phyloP scores from a whole-genome alignment of 257 asterid genomes.

The Scutellaria baicalensis region DNA sequence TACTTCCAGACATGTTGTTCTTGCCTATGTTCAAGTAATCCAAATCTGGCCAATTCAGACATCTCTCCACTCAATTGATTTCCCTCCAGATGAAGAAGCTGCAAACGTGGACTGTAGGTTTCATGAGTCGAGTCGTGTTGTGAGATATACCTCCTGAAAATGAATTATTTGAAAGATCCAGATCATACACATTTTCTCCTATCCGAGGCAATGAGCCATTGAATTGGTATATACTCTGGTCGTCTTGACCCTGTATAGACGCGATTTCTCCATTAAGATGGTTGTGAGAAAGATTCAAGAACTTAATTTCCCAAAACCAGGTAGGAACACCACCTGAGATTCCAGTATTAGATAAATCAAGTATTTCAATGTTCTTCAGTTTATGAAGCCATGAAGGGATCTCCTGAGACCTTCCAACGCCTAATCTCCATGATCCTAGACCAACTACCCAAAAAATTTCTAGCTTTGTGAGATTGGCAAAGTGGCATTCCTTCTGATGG shows the following conservation, averaged over 20 bases:
- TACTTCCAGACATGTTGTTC: conserved; percentile 23
- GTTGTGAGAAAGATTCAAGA: not conserved
- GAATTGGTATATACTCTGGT: conserved; percentile 24
- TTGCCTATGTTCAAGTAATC: conserved; percentile 2
- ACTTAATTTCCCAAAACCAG: not conserved
- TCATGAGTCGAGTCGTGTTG: not conserved
- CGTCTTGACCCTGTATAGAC: too few relatives aligned
- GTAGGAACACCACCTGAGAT: not conserved
- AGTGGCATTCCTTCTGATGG: not conserved
- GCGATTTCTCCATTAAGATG: not conserved
- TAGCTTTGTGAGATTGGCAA: not conserved
- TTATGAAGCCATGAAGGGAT: not conserved
- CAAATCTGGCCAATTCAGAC: conserved; percentile 17
- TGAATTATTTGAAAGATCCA: conserved; percentile 28
- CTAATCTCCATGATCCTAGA: not conserved
- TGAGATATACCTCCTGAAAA: conserved; percentile 5
- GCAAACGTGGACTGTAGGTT: not conserved
- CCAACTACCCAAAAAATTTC: not conserved
- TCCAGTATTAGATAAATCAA: not conserved
- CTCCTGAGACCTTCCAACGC: not conserved
- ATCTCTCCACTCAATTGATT: conserved; percentile 19
- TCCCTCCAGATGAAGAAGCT: conserved; percentile 17
- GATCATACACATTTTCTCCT: not conserved
- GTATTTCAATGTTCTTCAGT: not conserved
- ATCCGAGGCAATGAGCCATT: conserved; percentile 23